These are phyloP conservation scores for Yamadazyma songkhlaensis DNA, from an alignment of 1,139 yeast genomes.

Conservation along the genomic window DNA sequence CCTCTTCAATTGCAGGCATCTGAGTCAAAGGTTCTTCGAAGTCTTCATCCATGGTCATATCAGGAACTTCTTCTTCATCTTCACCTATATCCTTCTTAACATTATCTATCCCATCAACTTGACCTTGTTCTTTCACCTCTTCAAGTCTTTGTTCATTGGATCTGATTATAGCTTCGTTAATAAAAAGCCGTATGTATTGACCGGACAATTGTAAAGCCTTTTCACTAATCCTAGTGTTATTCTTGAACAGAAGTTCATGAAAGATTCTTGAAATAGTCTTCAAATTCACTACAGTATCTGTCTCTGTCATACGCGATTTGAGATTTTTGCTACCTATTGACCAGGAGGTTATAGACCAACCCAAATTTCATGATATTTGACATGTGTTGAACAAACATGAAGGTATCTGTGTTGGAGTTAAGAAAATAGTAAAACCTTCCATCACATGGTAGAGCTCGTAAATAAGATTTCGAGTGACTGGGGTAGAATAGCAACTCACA, in stretches of 20 bases:
- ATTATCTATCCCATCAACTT: constrained; percentile 35
- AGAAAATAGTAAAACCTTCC: too few species aligned
- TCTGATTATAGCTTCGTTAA: constrained; percentile 61
- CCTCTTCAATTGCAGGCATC: constrained; percentile 9
- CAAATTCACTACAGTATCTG: constrained; percentile 21
- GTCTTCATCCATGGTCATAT: constrained; percentile 13
- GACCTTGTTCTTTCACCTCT: constrained; percentile 25
- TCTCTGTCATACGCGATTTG: not conserved
- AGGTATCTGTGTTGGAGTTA: too few species aligned
- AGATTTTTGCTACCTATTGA: too few species aligned
- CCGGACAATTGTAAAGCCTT: constrained; percentile 49
- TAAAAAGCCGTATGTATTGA: constrained; percentile 58
- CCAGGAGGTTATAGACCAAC: too few species aligned
- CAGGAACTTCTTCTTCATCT: constrained; percentile 19
- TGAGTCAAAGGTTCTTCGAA: constrained; percentile 6
- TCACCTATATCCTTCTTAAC: constrained; percentile 14
- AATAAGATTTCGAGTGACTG: too few species aligned
- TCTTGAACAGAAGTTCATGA: constrained; percentile 50
- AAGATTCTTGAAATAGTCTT: constrained; percentile 55
- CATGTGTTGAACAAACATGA: too few species aligned
- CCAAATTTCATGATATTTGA: too few species aligned
- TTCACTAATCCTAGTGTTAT: constrained; percentile 48
- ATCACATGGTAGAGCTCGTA: too few species aligned
- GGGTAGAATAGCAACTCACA: too few species aligned
- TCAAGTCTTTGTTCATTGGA: constrained; percentile 51